Evolutionary conservation across 2,329 filamentous ascomycete genomes (phyloP), one percentile per base, ranked within the genome.

Genomic region (Rhynchosporium secalis): DNA sequence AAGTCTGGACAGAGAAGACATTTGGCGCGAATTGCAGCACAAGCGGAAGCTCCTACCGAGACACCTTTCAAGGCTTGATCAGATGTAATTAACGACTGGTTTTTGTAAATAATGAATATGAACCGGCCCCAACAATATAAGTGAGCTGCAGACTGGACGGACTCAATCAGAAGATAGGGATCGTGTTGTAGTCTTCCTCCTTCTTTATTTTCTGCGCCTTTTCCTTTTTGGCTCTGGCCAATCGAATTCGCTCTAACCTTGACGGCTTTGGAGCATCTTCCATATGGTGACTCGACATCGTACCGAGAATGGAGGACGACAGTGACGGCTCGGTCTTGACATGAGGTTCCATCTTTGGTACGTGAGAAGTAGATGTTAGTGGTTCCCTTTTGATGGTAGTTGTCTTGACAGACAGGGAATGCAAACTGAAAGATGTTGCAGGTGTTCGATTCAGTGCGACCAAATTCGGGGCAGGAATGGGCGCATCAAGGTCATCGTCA

Each of bases 1-100:
- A 85, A 89, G 69, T 85, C 85, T 73, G 91, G 91, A 3, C 86
- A 91, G 75, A 80, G 92, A 62, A 82, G 92, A 54, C 62, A 63
- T 58, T 46, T 63, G 12, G 63, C 62, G 33, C 41, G 62, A 43
- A 65, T 68, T 58, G 65, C 60, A 38, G 56, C 61, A 15, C 63
- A 67, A 43, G 63, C 65, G 4, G 65, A 67, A 28, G 45, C 56
- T 13, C 65, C 65, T 4, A 45, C 48, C 1, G 63, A 67, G 51
- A 67, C 65, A 6, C 61, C 65, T n/a, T 66, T 63, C 28, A 59
- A 64, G 51, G 58, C 56, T 26, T 66, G 41, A 65, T 51, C 15
- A 29, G 31, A 48, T 49, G 38, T 59, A 36, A 4, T 54, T 49
- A 20, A 33, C 31, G 13, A 9, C 6, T 3, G 5, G 9, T 4